Evolutionary conservation across 1,139 yeast genomes (phyloP), one percentile per base, ranked within the genome.

Genomic region (Debaryomyces subglobosus): DNA sequence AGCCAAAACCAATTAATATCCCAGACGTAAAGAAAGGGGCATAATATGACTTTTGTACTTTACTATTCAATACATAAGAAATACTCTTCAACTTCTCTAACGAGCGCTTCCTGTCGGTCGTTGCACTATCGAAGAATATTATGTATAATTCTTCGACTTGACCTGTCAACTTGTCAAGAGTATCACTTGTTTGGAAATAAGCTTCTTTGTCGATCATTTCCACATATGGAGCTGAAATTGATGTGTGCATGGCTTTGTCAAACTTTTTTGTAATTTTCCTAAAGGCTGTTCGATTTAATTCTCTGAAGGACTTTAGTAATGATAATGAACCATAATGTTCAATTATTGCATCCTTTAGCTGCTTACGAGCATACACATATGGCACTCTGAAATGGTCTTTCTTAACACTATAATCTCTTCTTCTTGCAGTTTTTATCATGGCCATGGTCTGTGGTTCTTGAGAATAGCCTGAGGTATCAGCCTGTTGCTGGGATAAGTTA

Each of bases 251-350:
- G 3, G 86, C 74, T 60, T 94, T 94, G 68, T 94, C 99, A 62
- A 82, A 91, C 65, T 94, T 94, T 62, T 94, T 94, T 48, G 91
- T 77, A 61, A 94, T 85, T 60, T 94, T 94, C 49, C 97, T 79
- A 59, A 92, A 84, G 0, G 96, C 99, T 0, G 96, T 91, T 33
- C 91, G 77, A 65, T 94, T 94, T 56, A 92, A 68, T 39, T 85
- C 77, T 53, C 89, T 78, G 63, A 84, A 94, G 1, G 95, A 87
- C 56, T 85, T 84, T 47, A 94, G 73, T 41, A 94, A 74, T 54
- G 92, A 91, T 51, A 94, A 71, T 8, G 89, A 83, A 48, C 96
- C 77, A 65, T 92, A 94, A 56, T 81, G 86, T 60, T 92, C 97
- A 49, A 85, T 72, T 12, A 89, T 67, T 0, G 97, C 97, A 33